Evolutionary conservation across 2,329 filamentous ascomycete genomes (phyloP), one percentile per base, ranked within the genome.

Genomic region (Amesomyces nigricolor): DNA sequence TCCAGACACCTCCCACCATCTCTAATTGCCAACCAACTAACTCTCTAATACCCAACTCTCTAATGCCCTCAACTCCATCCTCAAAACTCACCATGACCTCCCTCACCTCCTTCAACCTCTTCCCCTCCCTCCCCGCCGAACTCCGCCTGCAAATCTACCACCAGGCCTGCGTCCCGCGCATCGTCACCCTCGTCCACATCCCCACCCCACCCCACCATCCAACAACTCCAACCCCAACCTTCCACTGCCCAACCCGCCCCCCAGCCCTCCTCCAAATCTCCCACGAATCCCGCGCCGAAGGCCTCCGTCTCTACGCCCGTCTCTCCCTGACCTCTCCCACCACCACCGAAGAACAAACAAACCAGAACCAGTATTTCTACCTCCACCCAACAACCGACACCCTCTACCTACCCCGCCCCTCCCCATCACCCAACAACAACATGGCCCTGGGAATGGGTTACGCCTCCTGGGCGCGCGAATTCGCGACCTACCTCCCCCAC

Each of bases 241-340:
- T 52, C 44, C 19, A 7, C 37, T 52, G 43, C 19, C 19, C 48
- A 35, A 56, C 54, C 7, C 61, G 65, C 35, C 70, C 71, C 11
- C 75, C 76, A 0, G 61, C 70, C 10, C 62, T 74, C 42, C 69
- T 78, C 13, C 72, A 75, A 38, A 67, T 66, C 56, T 73, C 67
- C 58, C 70, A 62, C 32, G 75, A 78, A 64, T 70, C 75, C 6
- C 70, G 76, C 38, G 56, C 62, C 38, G 75, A 77, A 61, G 72
- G 71, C 22, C 62, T 72, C 49, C 66, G 67, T 44, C 56, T 71
- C 39, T 78, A 74, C 64, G 67, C 60, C 54, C 64, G 50, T 35
- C 65, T 66, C 35, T 73, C 66, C 46, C 72, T 71, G 32, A 60
- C 30, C 65, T 67, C 50, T 60, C 11, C 66, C 19, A 66, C 4